Evolutionary conservation across 1,284 basidiomycete species (phyloP).

Genomic region (Sanghuangporus weigelae): DNA sequence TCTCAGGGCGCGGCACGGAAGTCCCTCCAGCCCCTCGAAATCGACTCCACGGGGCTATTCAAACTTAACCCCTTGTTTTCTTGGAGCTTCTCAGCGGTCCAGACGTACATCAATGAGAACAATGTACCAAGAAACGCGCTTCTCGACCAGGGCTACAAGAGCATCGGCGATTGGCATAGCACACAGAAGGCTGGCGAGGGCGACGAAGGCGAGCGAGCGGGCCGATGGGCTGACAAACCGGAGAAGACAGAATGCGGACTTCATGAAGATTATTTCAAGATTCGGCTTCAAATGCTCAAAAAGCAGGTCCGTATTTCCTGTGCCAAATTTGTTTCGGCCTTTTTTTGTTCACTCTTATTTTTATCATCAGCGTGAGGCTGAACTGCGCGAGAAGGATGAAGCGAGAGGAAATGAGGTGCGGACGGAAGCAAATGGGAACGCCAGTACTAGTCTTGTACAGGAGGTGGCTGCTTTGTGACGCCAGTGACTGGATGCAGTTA

Average conservation of each 20-base stretch:
- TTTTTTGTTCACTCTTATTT: not conserved
- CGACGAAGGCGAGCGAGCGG: conserved; percentile 79
- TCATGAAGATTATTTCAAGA: conserved; percentile 80
- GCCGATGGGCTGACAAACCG: conserved; percentile 83
- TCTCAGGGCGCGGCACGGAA: conserved; percentile 90
- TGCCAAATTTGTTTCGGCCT: not conserved
- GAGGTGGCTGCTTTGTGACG: not conserved
- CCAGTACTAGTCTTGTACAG: not conserved
- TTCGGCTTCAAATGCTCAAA: conserved; percentile 40
- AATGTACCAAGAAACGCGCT: conserved; percentile 88
- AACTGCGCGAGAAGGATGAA: conserved; percentile 24
- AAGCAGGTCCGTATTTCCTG: conserved; percentile 21
- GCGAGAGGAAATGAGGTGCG: conserved; percentile 11
- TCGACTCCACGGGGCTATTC: conserved; percentile 87
- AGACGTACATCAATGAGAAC: conserved; percentile 82
- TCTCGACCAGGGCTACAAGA: conserved; percentile 88
- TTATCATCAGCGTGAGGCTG: conserved; percentile 23
- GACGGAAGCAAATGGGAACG: not conserved
- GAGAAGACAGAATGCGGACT: conserved; percentile 96
- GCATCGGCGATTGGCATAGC: conserved; percentile 97
- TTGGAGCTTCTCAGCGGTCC: conserved; percentile 86
- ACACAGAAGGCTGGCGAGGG: conserved; percentile 70
- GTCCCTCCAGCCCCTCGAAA: conserved; percentile 80
- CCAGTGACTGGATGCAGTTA: not conserved
- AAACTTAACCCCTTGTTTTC: conserved; percentile 94